Conservation (phyloP, 164 flowering plant genomes). For the Vitis riparia region DNA sequence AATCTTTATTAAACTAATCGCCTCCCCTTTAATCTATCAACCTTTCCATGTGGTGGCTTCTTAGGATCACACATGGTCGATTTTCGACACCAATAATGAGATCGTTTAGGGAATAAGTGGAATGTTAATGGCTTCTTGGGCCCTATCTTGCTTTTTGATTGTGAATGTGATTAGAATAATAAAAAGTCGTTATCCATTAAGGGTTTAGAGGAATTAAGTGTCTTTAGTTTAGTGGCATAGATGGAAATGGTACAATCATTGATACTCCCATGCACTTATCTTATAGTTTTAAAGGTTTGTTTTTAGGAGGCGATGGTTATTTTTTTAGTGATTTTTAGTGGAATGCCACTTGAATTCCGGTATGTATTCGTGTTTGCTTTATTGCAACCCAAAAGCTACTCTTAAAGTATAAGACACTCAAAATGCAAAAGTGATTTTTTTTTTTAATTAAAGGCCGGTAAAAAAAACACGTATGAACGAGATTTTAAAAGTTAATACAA, state of each 20-base stretch:
- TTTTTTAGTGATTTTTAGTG: too few species aligned
- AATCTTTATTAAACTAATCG: background rate
- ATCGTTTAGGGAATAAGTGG: background rate
- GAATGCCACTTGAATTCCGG: too few species aligned
- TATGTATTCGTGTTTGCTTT: too few species aligned
- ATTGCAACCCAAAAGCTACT: too few species aligned
- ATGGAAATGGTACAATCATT: conserved; percentile 1
- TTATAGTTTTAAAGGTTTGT: background rate
- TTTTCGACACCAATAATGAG: background rate
- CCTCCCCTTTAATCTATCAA: too few species aligned
- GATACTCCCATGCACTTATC: background rate
- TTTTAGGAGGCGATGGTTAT: too few species aligned
- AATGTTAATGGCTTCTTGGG: background rate
- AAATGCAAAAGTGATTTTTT: too few species aligned
- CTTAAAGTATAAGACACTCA: too few species aligned
- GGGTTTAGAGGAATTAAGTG: background rate
- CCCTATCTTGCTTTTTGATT: background rate
- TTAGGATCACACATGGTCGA: background rate
- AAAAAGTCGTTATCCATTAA: background rate
- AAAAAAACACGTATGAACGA: too few species aligned
- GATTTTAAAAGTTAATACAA: too few species aligned
- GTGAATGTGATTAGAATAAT: background rate
- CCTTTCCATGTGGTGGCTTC: background rate
- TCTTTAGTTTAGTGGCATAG: background rate
- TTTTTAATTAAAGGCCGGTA: too few species aligned